Base-by-base conservation (phyloP, 2,329 filamentous ascomycete genomes). In the Calonectria fujianensis region DNA sequence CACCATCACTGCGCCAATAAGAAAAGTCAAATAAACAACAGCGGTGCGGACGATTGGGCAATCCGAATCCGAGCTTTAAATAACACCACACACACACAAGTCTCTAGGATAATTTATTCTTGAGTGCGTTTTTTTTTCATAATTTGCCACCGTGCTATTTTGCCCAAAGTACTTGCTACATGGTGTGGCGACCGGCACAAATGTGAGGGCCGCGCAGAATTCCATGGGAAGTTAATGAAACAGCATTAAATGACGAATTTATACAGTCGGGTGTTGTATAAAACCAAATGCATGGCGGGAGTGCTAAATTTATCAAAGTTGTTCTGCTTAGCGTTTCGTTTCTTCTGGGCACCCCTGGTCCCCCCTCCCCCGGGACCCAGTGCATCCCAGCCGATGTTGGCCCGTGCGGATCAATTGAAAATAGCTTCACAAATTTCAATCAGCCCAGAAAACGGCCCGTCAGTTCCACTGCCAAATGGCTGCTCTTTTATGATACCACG, bases 401-500 rank as follows among this genome's bases (percentile, higher is more conserved):
- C 35, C 57, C 57, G 57, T 63, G 57, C 57, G 11, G 14, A 20
- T 35, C 31, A 11, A 11, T 39, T 67, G 64, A 35, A 39, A 51
- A 70, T 74, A 65, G 66, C 70, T 63, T 64, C 51, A 70, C 45
- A 48, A 64, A 65, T 69, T 48, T 35, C 64, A n/a, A 65, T 57
- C 61, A 50, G n/a, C 32, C 51, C 41, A 27, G 50, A 29, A 29
- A 27, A n/a, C 39, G 39, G 52, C 73, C 69, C 61, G 50, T 31
- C 14, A 65, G 35, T 31, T 39, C 27, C 13, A 13, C 45, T 37
- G 54, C 63, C 69, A 51, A 69, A 71, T 77, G 69, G 54, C 61
- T 29, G 52, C 66, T 63, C 69, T 57, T 72, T 61, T 27, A 76
- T 76, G 73, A 74, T 51, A 48, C 27, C 65, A 41, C 48, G 16